A percentile compares a stretch with the other conserved stretches of the same genome.
phyloP scores from a whole-genome alignment of 257 asterid genomes.

The Solanum dulcamara region DNA sequence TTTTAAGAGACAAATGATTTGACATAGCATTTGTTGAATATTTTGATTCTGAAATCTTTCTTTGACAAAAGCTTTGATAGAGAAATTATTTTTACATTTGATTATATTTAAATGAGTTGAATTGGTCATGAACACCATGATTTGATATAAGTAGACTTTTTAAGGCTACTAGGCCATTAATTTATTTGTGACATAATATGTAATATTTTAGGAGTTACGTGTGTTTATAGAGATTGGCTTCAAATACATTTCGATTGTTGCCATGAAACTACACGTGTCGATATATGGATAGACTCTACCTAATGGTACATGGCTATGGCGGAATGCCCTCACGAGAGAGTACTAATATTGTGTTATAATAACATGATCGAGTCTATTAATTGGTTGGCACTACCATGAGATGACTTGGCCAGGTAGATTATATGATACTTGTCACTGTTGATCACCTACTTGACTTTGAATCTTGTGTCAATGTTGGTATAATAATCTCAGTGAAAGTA shows the following conservation, averaged over 20 bases:
- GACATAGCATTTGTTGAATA: background rate
- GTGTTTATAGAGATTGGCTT: background rate
- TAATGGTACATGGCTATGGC: background rate
- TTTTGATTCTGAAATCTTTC: no score
- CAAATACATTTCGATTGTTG: background rate
- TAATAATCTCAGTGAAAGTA: background rate
- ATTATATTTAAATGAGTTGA: no score
- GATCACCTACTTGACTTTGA: background rate
- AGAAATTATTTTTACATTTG: background rate
- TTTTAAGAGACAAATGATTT: background rate
- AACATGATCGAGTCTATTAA: background rate
- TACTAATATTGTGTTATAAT: no score
- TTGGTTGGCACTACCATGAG: background rate
- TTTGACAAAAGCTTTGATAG: no score
- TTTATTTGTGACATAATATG: background rate
- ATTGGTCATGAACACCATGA: background rate
- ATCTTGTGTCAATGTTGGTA: background rate
- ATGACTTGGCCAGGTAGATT: background rate
- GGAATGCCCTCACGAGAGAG: no score
- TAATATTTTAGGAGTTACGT: background rate
- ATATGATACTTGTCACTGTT: background rate
- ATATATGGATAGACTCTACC: background rate
- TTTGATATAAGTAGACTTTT: no score
- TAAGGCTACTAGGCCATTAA: background rate
- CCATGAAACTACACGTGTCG: background rate